Evolutionary conservation across 2,329 filamentous ascomycete genomes (phyloP).

Genomic region (Aspergillus pseudoviridinutans): DNA sequence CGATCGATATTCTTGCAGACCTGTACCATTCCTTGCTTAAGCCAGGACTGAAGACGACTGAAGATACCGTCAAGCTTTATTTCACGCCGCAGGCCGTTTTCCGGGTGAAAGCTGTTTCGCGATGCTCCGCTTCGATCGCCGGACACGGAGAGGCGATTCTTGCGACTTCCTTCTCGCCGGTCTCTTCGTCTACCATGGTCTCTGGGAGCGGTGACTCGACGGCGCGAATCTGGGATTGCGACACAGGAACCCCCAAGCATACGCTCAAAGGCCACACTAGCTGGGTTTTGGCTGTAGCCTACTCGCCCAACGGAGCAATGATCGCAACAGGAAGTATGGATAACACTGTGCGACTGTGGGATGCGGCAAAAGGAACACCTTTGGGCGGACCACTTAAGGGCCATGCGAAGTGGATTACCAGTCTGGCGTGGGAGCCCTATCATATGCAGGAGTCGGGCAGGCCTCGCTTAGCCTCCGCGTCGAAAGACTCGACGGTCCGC

Average conservation of each 20-base stretch:
- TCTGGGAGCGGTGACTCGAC: conserved; percentile 90
- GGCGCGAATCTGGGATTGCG: conserved; percentile 88
- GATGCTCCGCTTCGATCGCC: conserved; percentile 81
- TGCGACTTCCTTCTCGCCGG: conserved; percentile 78
- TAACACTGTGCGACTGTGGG: conserved; percentile 85
- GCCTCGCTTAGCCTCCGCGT: conserved; percentile 77
- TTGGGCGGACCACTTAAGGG: conserved; percentile 72
- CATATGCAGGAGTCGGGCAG: conserved; percentile 72
- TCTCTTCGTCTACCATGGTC: conserved; percentile 70
- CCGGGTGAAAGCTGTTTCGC: conserved; percentile 83
- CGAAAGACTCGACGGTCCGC: conserved; percentile 82
- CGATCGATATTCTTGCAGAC: conserved; percentile 45
- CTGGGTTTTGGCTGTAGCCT: conserved; percentile 85
- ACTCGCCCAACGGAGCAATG: conserved; percentile 75
- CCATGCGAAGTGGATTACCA: conserved; percentile 85
- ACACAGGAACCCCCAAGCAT: conserved; percentile 82
- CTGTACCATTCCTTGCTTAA: conserved; percentile 51
- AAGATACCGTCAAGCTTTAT: conserved; percentile 60
- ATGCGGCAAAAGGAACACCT: conserved; percentile 73
- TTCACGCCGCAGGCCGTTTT: conserved; percentile 87
- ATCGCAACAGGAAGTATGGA: conserved; percentile 93
- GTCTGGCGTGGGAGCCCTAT: conserved; percentile 88
- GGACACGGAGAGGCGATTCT: conserved; percentile 92
- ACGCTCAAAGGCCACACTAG: conserved; percentile 83
- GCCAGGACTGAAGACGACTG: conserved; percentile 52